A percentile compares a stretch with the other conserved stretches of the same genome.
Conservation (phyloP, 2,329 filamentous ascomycete species). For the Xylariaceae sp. region DNA sequence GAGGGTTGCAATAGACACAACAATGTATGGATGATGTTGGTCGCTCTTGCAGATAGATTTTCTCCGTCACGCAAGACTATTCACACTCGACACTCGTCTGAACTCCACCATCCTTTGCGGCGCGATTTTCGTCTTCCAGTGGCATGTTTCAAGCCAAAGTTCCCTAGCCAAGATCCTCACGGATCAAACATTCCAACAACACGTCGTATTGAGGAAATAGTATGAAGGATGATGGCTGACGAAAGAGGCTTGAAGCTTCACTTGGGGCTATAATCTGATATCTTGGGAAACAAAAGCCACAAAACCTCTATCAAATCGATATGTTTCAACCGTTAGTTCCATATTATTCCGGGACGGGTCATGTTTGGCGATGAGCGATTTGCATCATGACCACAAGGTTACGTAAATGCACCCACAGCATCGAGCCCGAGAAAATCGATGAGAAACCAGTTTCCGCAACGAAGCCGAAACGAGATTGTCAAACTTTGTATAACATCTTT, state of each 20-base stretch:
- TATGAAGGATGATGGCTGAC: slow-evolving; percentile 8
- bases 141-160: slow-evolving; percentile 20
- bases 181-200: slow-evolving; percentile 8
- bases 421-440: background rate
- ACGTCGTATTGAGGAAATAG: background rate
- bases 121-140: slow-evolving; percentile 4
- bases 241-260: slow-evolving; percentile 1
- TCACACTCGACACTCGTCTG: slow-evolving; percentile 2
- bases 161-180: no score
- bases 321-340: background rate
- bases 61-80: background rate
- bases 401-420: background rate
- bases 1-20: slow-evolving; percentile 20
- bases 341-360: background rate
- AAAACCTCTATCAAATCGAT: background rate
- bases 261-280: slow-evolving; percentile 1
- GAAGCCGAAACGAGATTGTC: no score
- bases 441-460: no score
- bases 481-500: no score
- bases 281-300: background rate
- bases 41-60: background rate
- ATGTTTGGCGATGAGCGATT: background rate
- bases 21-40: slow-evolving; percentile 2
- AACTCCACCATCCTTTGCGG: slow-evolving; percentile 8
- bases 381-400: background rate